Conservation (phyloP, 108 stramenopile genomes). For the Skeletonema grethae region DNA sequence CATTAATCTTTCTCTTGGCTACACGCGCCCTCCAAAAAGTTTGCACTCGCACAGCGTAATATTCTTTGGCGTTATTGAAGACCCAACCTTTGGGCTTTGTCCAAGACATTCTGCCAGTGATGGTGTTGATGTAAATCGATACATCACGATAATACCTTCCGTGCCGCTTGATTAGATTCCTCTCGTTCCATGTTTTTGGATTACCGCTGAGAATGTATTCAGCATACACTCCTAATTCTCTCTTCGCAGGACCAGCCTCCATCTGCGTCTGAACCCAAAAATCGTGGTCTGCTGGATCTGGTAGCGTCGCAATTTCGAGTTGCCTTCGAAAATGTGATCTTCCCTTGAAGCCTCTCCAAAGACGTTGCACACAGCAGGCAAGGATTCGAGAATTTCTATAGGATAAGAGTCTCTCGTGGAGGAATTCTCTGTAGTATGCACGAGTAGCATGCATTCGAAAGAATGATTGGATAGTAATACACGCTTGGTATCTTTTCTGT, state of each 20-base stretch:
- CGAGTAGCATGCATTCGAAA: slow-evolving; percentile 19
- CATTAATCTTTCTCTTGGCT: slow-evolving; percentile 37
- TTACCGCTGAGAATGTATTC: slow-evolving; percentile 36
- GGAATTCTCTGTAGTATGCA: slow-evolving; percentile 17
- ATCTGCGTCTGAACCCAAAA: slow-evolving; percentile 35
- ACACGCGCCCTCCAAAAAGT: slow-evolving; percentile 46
- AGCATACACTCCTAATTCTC: slow-evolving; percentile 33
- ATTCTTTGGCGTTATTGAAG: slow-evolving; percentile 42
- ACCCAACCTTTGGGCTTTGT: slow-evolving; percentile 47
- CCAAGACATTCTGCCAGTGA: slow-evolving; percentile 45
- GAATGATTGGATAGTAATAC: slow-evolving; percentile 33
- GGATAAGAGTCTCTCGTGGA: slow-evolving; percentile 36
- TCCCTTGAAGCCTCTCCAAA: slow-evolving; percentile 42
- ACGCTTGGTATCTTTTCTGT: slow-evolving; percentile 18
- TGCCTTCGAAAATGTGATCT: slow-evolving; percentile 14
- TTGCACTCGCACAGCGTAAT: slow-evolving; percentile 42
- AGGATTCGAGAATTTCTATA: slow-evolving; percentile 23
- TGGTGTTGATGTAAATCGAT: slow-evolving; percentile 42
- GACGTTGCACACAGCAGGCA: slow-evolving; percentile 20
- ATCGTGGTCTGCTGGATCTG: slow-evolving; percentile 35
- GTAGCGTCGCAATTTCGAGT: slow-evolving; percentile 29
- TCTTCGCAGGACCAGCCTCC: slow-evolving; percentile 40
- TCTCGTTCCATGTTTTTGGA: slow-evolving; percentile 31
- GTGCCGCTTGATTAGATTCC: slow-evolving; percentile 25
- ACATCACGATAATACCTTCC: slow-evolving; percentile 36